Conservation (phyloP, 257 asterid genomes). For the Solanum paucissectum region DNA sequence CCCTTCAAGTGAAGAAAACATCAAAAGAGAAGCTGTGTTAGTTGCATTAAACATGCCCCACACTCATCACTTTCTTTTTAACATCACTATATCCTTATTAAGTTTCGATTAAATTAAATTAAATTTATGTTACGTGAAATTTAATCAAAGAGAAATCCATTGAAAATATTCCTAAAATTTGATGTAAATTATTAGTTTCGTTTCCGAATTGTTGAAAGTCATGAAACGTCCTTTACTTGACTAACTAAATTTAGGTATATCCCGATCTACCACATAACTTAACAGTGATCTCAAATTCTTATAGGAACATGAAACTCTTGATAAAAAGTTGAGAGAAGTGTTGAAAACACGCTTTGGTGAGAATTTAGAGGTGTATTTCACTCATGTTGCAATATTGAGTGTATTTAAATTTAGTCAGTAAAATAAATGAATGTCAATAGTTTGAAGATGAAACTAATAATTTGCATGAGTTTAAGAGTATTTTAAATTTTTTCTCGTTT, state of each 20-base stretch:
- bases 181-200: too few relatives aligned
- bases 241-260: too few relatives aligned
- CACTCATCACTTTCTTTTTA: not conserved
- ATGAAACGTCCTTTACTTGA: fast-evolving
- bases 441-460: too few relatives aligned
- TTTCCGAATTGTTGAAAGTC: not conserved
- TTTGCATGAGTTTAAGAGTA: fast-evolving
- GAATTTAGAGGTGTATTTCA: too few relatives aligned
- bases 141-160: not conserved
- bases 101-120: not conserved
- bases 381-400: too few relatives aligned
- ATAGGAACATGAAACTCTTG: not conserved
- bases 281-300: not conserved
- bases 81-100: fast-evolving
- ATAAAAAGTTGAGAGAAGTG: not conserved
- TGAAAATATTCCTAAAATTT: too few relatives aligned
- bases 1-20: constrained; percentile 3
- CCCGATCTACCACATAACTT: not conserved
- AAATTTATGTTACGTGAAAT: fast-evolving
- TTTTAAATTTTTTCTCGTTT: too few relatives aligned
- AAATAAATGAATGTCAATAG: too few relatives aligned
- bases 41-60: not conserved
- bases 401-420: too few relatives aligned
- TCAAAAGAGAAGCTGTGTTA: not conserved
- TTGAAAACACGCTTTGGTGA: too few relatives aligned